A percentile compares a stretch with the other conserved stretches of the same genome.
phyloP scores from a whole-genome alignment of 805 yeast species.

The Yamadazyma insecticola region DNA sequence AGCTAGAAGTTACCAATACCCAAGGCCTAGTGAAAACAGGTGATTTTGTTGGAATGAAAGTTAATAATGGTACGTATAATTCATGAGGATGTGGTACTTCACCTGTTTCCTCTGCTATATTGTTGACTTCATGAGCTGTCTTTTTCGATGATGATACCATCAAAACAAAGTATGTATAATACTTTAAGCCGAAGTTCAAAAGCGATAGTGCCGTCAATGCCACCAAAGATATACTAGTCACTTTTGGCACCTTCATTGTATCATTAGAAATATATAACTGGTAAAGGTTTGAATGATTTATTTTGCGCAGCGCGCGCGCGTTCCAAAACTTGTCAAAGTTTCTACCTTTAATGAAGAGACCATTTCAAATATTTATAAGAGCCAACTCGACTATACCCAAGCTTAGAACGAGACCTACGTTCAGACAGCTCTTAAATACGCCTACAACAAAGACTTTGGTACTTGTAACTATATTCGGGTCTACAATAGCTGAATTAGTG shows the following conservation, averaged over 20 bases:
- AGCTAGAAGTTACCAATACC: slow-evolving; percentile 44
- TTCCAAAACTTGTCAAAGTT: too few relatives aligned
- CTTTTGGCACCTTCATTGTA: slow-evolving; percentile 29
- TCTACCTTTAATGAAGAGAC: too few relatives aligned
- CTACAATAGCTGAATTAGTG: slow-evolving; percentile 46
- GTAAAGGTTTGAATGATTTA: too few relatives aligned
- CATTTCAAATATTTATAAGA: slow-evolving; percentile 1
- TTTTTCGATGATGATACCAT: slow-evolving; percentile 26
- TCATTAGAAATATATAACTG: not conserved
- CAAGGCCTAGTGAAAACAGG: slow-evolving; percentile 42
- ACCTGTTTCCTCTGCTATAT: slow-evolving; percentile 28
- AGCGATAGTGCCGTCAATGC: slow-evolving; percentile 26
- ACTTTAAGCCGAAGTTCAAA: slow-evolving; percentile 30
- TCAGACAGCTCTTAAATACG: slow-evolving; percentile 24
- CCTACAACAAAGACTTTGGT: slow-evolving; percentile 36
- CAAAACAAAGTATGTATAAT: slow-evolving; percentile 34
- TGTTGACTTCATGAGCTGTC: slow-evolving; percentile 16
- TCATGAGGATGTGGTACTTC: slow-evolving; percentile 42
- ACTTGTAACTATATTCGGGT: slow-evolving; percentile 35
- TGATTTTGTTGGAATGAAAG: slow-evolving; percentile 43
- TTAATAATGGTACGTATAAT: slow-evolving; percentile 45
- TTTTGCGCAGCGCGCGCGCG: not conserved
- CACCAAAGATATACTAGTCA: slow-evolving; percentile 30
- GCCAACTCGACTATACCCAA: slow-evolving; percentile 4
- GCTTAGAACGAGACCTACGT: slow-evolving; percentile 13